Evolutionary conservation across 495 filamentous ascomycete species (phyloP), one percentile per base, ranked within the genome.

Genomic region (Geopyxis carbonaria): DNA sequence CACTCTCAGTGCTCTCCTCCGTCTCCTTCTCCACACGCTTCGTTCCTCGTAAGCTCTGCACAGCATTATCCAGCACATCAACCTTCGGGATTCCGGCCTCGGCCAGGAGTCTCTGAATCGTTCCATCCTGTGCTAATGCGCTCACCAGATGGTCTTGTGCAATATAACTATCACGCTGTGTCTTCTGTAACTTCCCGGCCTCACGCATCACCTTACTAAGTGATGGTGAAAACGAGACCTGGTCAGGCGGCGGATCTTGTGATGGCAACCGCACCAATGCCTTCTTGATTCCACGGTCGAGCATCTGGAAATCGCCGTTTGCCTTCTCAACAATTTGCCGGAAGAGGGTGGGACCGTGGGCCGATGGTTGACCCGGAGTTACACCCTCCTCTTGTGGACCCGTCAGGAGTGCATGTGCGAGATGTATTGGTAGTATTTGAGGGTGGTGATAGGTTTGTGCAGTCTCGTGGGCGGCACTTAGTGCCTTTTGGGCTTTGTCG

Each of bases 141-240:
- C 74, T 71, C 43, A 97, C 94, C 21, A 97, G 67, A 56, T 97
- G 89, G 56, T 94, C 87, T 22, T 94, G 74, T 4, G 87, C 87
- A 37, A 95, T 79, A 57, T 71, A 97, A 46, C 76, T 81, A 56
- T 97, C 89, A 51, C 93, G 93, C 46, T 95, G 89, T 2, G 84
- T 86, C 61, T 89, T 93, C 39, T 86, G 83, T 18, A 97, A 60
- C n/a, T 94, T 85, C 51, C 76, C 75, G 5, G 89, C 85, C 39
- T 74, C 66, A 31, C 84, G 69, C 21, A 97, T 65, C 37, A 93
- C 69, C 44, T 78, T 91, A 27, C 71, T 66, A 58, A 95, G 81
- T 9, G 70, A 64, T 2, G 86, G 84, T 4, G 84, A 72, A 47
- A 87, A 72, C 23, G 77, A 73, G 24, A 89, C 75, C 34, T 71